Percentiles rank a stretch among this genome's conserved stretches.
These are phyloP conservation scores for Pseudonitzschia multiseries DNA, from an alignment of 108 stramenopile species.

Conservation along the genomic window DNA sequence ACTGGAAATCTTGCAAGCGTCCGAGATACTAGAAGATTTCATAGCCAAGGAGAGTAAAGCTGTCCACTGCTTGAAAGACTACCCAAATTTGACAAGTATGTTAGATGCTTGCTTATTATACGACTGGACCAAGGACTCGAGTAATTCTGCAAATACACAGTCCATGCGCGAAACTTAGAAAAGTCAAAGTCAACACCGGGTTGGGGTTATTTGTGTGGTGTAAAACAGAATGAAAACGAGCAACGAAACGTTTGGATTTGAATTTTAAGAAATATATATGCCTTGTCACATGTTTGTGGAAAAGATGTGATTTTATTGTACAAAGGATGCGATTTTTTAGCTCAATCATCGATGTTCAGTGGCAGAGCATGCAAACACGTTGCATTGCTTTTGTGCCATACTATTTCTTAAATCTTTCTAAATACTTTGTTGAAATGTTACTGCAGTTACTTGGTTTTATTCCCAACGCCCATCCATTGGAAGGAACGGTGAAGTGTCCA, in stretches of 20 bases:
- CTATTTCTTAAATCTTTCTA: no score
- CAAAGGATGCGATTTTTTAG: neutral
- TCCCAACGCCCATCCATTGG: no score
- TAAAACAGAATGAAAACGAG: neutral
- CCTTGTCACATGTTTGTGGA: neutral
- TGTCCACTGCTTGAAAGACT: slow-evolving; percentile 49
- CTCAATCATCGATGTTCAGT: neutral
- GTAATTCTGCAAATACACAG: slow-evolving; percentile 1
- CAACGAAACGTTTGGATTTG: neutral
- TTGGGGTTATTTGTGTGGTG: neutral
- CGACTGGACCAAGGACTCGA: slow-evolving; percentile 52
- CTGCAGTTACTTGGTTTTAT: no score
- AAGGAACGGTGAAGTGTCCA: no score
- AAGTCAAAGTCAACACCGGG: neutral
- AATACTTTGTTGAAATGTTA: no score
- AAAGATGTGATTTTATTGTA: neutral
- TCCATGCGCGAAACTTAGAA: neutral
- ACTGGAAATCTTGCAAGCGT: slow-evolving; percentile 46
- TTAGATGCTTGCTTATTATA: slow-evolving; percentile 50
- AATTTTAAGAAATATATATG: neutral
- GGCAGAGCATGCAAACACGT: no score
- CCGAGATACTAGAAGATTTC: slow-evolving; percentile 46
- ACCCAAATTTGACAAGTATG: slow-evolving; percentile 44
- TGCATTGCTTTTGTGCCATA: no score
- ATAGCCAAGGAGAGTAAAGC: slow-evolving; percentile 48